A percentile compares a stretch with the other conserved stretches of the same genome.
Evolutionary conservation across 495 filamentous ascomycete species (phyloP).

Genomic region (Immersiella caudata): DNA sequence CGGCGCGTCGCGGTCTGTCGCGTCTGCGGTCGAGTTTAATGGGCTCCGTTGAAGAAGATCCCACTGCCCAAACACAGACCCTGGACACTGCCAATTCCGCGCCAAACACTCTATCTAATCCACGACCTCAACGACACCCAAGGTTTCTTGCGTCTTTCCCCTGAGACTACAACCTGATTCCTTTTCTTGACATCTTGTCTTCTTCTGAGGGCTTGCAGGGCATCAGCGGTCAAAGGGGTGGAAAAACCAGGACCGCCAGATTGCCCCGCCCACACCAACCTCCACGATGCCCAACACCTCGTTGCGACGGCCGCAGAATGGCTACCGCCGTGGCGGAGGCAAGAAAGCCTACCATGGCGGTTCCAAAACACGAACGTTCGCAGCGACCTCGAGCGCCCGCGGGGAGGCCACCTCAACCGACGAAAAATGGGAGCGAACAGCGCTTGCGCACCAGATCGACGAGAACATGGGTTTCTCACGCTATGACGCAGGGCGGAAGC

Average conservation of each 20-base stretch:
- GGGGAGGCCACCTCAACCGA: slow-evolving; percentile 85
- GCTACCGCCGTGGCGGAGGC: slow-evolving; percentile 55
- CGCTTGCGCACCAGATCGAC: slow-evolving; percentile 87
- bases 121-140: not conserved
- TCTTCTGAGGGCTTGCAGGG: slow-evolving; percentile 1
- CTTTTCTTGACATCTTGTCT: slow-evolving; percentile 4
- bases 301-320: slow-evolving; percentile 52
- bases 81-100: slow-evolving; percentile 16
- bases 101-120: slow-evolving; percentile 2
- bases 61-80: slow-evolving; percentile 8
- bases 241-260: slow-evolving; percentile 1
- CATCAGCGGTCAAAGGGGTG: not conserved
- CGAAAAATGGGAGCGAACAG: slow-evolving; percentile 79
- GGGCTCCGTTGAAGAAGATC: slow-evolving; percentile 21
- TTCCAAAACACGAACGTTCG: slow-evolving; percentile 66
- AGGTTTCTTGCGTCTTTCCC: not conserved
- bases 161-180: not conserved
- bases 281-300: slow-evolving; percentile 52
- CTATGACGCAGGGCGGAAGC: slow-evolving; percentile 85
- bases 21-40: slow-evolving; percentile 29
- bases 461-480: slow-evolving; percentile 91
- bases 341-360: slow-evolving; percentile 59
- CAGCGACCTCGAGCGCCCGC: slow-evolving; percentile 70
- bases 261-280: not conserved
- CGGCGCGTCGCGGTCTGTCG: slow-evolving; percentile 27